Conservation (phyloP, 1,139 yeast genomes). For the Eremothecium gossypii region DNA sequence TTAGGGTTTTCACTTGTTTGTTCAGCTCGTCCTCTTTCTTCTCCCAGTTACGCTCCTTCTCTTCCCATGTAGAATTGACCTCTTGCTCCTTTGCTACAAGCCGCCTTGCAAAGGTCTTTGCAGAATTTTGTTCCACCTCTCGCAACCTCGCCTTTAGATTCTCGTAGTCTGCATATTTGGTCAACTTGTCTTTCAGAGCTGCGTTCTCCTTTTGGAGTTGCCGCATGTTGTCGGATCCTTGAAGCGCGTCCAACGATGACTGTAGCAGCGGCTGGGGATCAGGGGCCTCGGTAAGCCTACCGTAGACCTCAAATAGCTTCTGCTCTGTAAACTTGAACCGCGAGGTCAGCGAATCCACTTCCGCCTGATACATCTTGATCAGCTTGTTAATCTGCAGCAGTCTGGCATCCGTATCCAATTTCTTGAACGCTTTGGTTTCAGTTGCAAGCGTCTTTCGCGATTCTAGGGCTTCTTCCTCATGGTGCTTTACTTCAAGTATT, state of each 20-base stretch:
- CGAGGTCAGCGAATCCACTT: conserved; percentile 72
- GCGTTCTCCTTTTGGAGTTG: conserved; percentile 46
- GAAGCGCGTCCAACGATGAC: conserved; percentile 50
- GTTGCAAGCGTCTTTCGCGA: conserved; percentile 70
- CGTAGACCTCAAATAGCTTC: conserved; percentile 64
- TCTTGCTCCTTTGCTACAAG: conserved; percentile 53
- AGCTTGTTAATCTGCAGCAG: conserved; percentile 53
- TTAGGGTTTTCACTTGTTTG: conserved; percentile 39
- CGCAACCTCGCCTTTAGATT: conserved; percentile 54
- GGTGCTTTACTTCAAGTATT: conserved; percentile 62
- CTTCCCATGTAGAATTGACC: conserved; percentile 48
- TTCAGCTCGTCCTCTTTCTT: conserved; percentile 40
- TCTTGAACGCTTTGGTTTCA: conserved; percentile 74
- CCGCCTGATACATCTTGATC: conserved; percentile 77
- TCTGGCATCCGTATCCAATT: conserved; percentile 57
- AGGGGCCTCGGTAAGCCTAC: conserved; percentile 79
- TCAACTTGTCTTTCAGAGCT: conserved; percentile 49
- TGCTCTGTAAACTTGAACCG: conserved; percentile 69
- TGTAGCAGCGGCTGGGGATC: conserved; percentile 82
- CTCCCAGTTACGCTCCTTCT: conserved; percentile 53
- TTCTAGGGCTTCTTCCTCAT: conserved; percentile 56
- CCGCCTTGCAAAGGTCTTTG: conserved; percentile 40
- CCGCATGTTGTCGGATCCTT: conserved; percentile 41
- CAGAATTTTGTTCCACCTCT: conserved; percentile 49
- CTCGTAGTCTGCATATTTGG: conserved; percentile 70